Evolutionary conservation across 2,329 filamentous ascomycete species (phyloP), one percentile per base, ranked within the genome.

Genomic region (Graphilbum sp.): DNA sequence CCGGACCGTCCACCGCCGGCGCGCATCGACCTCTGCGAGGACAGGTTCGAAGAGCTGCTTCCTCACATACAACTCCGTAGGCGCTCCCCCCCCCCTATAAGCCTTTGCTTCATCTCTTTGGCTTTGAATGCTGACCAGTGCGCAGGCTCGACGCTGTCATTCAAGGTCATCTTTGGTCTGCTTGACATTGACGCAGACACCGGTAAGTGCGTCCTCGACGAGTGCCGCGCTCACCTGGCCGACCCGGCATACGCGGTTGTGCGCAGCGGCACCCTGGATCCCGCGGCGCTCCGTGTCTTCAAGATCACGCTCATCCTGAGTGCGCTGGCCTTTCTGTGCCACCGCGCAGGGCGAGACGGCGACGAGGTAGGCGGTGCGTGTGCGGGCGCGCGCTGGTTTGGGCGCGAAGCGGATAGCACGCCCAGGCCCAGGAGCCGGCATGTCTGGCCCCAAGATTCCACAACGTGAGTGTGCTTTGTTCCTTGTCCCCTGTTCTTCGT

Each of bases 371-470:
- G 7, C 12, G 27, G 7, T 12, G 27, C 11, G 17, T 40, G 43
- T 11, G 35, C 41, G n/a, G 45, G 45, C 10, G 40, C 31, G 32
- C 36, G 33, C 5, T 46, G 36, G 38, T 47, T 46, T 29, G 42
- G 42, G 3, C 34, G 23, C 6, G 8, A 18, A 15, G 16, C 34
- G 11, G 4, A n/a, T n/a, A n/a, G 18, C 1, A 5, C 32, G 2
- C 23, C 23, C 18, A 34, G 38, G 3, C n/a, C n/a, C n/a, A 27
- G 16, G 13, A 43, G 42, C 40, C 25, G 21, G 17, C 35, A 38
- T 17, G 17, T 41, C 16, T 47, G 45, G 45, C 45, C 45, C 0
- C 38, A 43, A 17, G 41, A 46, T 12, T 47, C 45, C 21, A 47
- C 45, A 0, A 32, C 17, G 29, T 38, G 17, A 20, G 39, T n/a